phyloP scores from a whole-genome alignment of 2,329 filamentous ascomycete genomes.

The Bipolaris cookei region DNA sequence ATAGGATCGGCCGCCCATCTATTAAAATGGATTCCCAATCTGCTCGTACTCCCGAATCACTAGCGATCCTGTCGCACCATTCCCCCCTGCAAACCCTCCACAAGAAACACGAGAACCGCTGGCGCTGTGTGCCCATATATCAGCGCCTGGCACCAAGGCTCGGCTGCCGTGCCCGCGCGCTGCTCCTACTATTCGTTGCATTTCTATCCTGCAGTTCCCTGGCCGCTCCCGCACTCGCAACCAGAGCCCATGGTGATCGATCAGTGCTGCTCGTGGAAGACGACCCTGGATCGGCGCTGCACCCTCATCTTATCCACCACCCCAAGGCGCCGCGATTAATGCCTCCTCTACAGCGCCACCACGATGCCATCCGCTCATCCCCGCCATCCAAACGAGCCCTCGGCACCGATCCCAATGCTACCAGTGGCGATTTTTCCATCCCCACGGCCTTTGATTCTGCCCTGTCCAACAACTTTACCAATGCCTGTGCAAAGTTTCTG shows the following conservation, averaged over 20 bases:
- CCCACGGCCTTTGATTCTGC: constrained; percentile 57
- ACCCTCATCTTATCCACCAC: constrained; percentile 41
- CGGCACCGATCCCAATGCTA: constrained; percentile 29
- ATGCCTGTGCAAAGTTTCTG: constrained; percentile 71
- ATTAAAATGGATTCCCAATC: constrained; percentile 24
- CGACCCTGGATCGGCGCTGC: constrained; percentile 38
- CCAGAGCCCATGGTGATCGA: constrained; percentile 43
- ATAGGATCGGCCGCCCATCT: constrained; percentile 21
- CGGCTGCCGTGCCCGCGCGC: constrained; percentile 16
- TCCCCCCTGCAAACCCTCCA: constrained; percentile 27
- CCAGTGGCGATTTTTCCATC: constrained; percentile 36
- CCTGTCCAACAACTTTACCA: constrained; percentile 61
- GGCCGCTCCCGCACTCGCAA: constrained; percentile 34
- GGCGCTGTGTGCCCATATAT: constrained; percentile 28
- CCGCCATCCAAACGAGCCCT: constrained; percentile 36
- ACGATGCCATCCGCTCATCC: constrained; percentile 35
- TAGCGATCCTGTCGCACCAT: constrained; percentile 46
- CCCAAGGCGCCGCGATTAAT: constrained; percentile 37
- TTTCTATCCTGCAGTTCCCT: constrained; percentile 37
- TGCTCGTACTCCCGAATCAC: constrained; percentile 31
- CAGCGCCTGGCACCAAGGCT: constrained; percentile 19
- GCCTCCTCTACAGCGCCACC: constrained; percentile 38
- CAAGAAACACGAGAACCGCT: constrained; percentile 30
- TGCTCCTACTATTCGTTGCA: constrained; percentile 37
- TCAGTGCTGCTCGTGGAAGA: constrained; percentile 33